Percentiles rank a stretch among this genome's conserved stretches.
Evolutionary conservation across 257 asterid species (phyloP).

Genomic region (Fraxinus quadrangulata): DNA sequence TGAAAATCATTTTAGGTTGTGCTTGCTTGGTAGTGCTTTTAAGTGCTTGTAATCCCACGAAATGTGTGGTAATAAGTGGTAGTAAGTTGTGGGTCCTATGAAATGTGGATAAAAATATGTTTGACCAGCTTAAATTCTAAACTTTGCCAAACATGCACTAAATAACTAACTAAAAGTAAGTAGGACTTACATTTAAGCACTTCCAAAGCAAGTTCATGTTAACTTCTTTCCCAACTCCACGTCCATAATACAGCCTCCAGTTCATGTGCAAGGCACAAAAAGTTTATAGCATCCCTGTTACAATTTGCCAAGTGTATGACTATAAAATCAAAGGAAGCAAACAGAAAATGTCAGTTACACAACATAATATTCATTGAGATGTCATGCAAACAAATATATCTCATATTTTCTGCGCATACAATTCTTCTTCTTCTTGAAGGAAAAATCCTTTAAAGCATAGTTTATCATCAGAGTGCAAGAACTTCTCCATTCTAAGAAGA

Average conservation of each 20-base stretch:
- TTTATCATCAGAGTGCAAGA: not conserved
- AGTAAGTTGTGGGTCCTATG: too few relatives aligned
- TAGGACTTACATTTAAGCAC: not conserved
- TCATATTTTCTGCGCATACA: constrained; percentile 13
- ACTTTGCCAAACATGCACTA: not conserved
- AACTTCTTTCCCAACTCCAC: not conserved
- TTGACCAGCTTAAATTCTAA: too few relatives aligned
- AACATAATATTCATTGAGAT: not conserved
- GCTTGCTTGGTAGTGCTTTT: too few relatives aligned
- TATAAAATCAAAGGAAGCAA: not conserved
- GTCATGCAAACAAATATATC: constrained; percentile 7
- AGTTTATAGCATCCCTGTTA: not conserved
- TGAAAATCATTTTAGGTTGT: not conserved
- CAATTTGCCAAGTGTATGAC: not conserved
- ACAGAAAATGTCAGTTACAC: not conserved
- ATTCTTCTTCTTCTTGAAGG: too few relatives aligned
- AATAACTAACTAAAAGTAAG: not conserved
- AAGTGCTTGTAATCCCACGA: too few relatives aligned
- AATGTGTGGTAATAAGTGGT: not conserved
- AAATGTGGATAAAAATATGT: too few relatives aligned
- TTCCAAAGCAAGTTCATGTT: not conserved
- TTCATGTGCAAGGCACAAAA: not conserved
- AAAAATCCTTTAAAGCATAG: constrained; percentile 9
- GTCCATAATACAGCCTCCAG: not conserved
- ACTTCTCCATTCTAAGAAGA: constrained; percentile 23